Conservation (phyloP, 148 eudicot species). For the Tetragonia tetragonoides region DNA sequence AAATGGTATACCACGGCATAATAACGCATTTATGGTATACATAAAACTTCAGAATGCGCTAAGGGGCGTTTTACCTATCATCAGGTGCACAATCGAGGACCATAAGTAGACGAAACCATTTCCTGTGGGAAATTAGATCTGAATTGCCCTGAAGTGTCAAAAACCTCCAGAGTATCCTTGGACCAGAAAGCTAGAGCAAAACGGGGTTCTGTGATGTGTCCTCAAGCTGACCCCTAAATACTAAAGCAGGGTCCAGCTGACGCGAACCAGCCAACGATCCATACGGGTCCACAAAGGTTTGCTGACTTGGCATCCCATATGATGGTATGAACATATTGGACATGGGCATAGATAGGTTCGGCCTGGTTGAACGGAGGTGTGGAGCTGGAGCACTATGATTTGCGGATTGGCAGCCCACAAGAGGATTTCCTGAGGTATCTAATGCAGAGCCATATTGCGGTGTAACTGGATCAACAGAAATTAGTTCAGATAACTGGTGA, state of each 20-base stretch:
- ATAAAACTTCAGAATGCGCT: neutral
- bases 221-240: neutral
- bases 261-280: neutral
- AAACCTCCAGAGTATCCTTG: neutral
- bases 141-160: neutral
- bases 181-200: neutral
- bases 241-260: neutral
- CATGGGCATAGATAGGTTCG: neutral
- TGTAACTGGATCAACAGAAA: constrained; percentile 11
- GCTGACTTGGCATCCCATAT: constrained; percentile 8
- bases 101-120: neutral
- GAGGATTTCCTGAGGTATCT: neutral
- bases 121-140: neutral
- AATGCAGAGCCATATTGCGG: neutral
- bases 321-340: neutral
- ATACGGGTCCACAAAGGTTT: neutral
- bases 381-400: constrained; percentile 6
- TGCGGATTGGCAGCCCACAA: neutral
- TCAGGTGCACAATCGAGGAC: no score
- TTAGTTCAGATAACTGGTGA: constrained; percentile 24
- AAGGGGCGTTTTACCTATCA: neutral
- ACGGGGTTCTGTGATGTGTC: neutral
- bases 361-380: neutral
- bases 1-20: neutral
- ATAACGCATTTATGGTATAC: neutral